Base-by-base conservation (phyloP, 345 rosid genomes). In the Hevea brasiliensis region DNA sequence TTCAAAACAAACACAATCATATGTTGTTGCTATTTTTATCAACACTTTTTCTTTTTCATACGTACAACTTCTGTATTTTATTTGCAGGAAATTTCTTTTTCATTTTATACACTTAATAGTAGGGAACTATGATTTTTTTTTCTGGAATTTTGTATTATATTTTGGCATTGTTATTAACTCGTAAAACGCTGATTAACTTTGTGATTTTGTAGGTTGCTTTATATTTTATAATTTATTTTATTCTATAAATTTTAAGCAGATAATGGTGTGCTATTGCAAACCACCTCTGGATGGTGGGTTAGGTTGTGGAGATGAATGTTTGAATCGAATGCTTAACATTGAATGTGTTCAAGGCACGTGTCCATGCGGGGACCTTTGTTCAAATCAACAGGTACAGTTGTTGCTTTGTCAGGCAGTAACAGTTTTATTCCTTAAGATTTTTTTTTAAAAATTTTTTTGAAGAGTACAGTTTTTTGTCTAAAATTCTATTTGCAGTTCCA, bases 211-310 rank as follows among this genome's bases (percentile, higher is more conserved):
- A 29, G 44, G 21, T 68, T 37, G 27, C 32, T 44, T 5, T 68
- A 7, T 57, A 4, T 71, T 26, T 23, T 5, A 54, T 10, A 29
- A 3, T 65, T 29, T 41, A 70, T 10, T 72, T 32, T 8, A 20
- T 24, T 20, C 53, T 40, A 66, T 48, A 65, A 69, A 63, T 64
- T 71, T 53, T 56, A 73, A 72, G 75, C 88, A 95, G 99, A 82
- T 95, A 74, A 95, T 95, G 99, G 94, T 95, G 74, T 95, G 99
- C 81, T 88, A 91, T 67, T 95, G 99, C 87, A 88, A 84, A 82
- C 81, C 86, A 70, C 85, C 90, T 72, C 77, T 73, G 66, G 88
- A 84, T 65, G 89, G 89, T 51, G 71, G 80, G 65, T 79, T 82
- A 67, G 99, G 99, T 68, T 95, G 99, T 77, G 91, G 98, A 59